These are phyloP conservation scores for Lachancea dasiensis DNA, from an alignment of 805 yeast species.

Conservation along the genomic window DNA sequence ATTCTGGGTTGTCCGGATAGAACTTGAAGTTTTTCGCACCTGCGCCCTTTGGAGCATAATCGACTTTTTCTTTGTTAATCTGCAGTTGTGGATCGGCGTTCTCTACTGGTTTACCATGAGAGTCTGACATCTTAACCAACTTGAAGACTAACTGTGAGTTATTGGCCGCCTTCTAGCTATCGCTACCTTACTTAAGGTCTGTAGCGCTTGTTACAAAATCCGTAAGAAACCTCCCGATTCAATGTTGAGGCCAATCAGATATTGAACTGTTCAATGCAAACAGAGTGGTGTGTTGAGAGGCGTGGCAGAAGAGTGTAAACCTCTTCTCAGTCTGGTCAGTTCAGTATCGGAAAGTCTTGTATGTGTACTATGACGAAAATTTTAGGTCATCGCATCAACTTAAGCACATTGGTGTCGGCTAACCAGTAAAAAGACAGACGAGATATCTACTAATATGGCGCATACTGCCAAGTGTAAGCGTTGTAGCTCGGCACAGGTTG, in stretches of 20 bases:
- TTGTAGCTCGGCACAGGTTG: constrained; percentile 18
- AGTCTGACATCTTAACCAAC: neutral
- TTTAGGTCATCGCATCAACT: constrained; percentile 13
- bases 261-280: too few relatives aligned
- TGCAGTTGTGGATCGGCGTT: constrained; percentile 11
- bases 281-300: too few relatives aligned
- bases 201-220: too few relatives aligned
- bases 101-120: constrained; percentile 1
- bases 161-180: too few relatives aligned
- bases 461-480: constrained; percentile 20
- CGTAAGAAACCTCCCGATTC: too few relatives aligned
- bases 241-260: too few relatives aligned
- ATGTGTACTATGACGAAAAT: neutral
- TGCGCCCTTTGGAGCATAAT: constrained; percentile 20
- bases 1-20: constrained; percentile 82
- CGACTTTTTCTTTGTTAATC: constrained; percentile 15
- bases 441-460: too few relatives aligned
- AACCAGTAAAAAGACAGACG: too few relatives aligned
- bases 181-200: too few relatives aligned
- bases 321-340: too few relatives aligned
- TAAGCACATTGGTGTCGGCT: neutral
- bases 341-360: neutral
- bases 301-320: too few relatives aligned
- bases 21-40: constrained; percentile 23
- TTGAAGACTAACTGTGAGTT: too few relatives aligned